Evolutionary conservation across 192 early-diverging fungal species (phyloP).

Genomic region (Entomortierella lignicola): DNA sequence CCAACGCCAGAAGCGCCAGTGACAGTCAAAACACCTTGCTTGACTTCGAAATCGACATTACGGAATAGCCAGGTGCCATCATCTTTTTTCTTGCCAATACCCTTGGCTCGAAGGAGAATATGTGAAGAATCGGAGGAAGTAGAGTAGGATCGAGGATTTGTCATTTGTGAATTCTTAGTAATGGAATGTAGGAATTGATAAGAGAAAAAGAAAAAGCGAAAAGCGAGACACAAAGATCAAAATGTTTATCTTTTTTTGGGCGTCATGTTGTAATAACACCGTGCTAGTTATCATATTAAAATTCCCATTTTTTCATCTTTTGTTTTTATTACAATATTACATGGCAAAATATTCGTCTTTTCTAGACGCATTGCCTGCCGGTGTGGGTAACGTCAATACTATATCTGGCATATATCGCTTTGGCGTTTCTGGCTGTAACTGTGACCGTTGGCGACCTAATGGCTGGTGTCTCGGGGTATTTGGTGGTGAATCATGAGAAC

Average conservation of each 20-base stretch:
- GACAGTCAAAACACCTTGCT: constrained; percentile 67
- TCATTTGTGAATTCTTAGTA: neutral
- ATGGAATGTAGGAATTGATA: neutral
- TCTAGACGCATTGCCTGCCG: constrained; percentile 7
- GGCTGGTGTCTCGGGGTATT: neutral
- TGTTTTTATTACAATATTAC: constrained; percentile 1
- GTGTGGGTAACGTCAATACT: constrained; percentile 34
- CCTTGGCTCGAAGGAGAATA: constrained; percentile 44
- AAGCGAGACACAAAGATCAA: too few species aligned
- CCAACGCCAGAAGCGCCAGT: constrained; percentile 79
- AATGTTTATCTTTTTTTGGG: too few species aligned
- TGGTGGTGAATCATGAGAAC: neutral
- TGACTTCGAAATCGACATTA: constrained; percentile 64
- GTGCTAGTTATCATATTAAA: neutral
- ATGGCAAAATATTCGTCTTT: constrained; percentile 28
- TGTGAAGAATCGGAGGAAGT: neutral
- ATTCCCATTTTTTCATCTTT: neutral
- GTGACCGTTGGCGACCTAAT: neutral
- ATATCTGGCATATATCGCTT: constrained; percentile 36
- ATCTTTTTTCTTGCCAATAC: constrained; percentile 50
- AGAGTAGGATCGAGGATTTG: neutral
- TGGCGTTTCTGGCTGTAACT: neutral
- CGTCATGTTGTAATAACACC: too few species aligned
- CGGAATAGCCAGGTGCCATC: constrained; percentile 67
- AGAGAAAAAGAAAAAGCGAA: neutral